phyloP scores from a whole-genome alignment of 805 yeast species.

The Monosporozyma unispora region DNA sequence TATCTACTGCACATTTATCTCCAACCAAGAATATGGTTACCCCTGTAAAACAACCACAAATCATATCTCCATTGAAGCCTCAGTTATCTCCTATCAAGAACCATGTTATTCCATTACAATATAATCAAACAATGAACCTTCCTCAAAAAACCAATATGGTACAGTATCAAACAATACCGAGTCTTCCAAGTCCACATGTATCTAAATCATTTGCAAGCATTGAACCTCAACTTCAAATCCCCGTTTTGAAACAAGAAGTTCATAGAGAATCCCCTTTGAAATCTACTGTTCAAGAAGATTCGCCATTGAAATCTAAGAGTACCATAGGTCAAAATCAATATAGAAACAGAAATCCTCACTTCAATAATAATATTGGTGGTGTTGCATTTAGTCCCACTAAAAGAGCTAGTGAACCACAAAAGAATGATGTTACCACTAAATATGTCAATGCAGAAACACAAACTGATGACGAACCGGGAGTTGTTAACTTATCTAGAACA shows the following conservation, averaged over 20 bases:
- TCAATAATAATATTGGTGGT: neutral
- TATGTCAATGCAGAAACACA: constrained; percentile 14
- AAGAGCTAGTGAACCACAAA: neutral
- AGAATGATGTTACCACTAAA: neutral
- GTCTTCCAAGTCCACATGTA: neutral
- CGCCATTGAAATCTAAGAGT: neutral
- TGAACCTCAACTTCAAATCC: neutral
- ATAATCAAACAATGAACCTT: neutral
- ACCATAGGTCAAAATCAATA: neutral
- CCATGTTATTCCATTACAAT: neutral
- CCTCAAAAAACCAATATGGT: neutral
- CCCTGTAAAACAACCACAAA: neutral
- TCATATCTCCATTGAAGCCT: constrained; percentile 3
- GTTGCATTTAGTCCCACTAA: neutral
- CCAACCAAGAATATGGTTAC: neutral
- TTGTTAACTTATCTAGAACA: neutral
- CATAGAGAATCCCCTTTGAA: neutral
- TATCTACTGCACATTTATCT: neutral
- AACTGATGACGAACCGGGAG: constrained; percentile 7
- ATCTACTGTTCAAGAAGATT: neutral
- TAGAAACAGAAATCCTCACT: neutral
- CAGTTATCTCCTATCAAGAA: constrained; percentile 3
- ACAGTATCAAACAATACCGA: neutral
- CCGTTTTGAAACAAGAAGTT: neutral
- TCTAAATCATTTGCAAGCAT: neutral